Percentiles rank a stretch among this genome's conserved stretches.
Evolutionary conservation across 306 rosid species (phyloP).

Genomic region (Corylus americana): DNA sequence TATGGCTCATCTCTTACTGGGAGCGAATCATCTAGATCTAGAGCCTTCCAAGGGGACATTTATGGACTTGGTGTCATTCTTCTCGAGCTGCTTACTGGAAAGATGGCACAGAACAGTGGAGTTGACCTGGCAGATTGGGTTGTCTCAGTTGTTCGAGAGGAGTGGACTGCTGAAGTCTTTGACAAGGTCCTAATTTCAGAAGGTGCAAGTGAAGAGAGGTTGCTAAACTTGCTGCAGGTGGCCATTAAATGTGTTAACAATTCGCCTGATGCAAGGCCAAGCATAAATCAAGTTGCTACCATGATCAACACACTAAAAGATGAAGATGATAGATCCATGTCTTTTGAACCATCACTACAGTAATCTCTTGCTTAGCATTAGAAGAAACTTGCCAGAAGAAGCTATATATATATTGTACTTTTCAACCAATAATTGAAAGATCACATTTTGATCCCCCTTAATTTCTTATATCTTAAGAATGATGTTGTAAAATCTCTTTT

Average conservation of each 20-base stretch:
- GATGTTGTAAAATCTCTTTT: neutral
- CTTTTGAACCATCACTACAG: conserved; percentile 33
- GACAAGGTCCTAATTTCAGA: conserved; percentile 55
- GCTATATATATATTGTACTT: neutral
- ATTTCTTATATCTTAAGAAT: neutral
- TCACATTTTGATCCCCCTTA: too few species aligned
- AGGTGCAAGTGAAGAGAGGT: conserved; percentile 76
- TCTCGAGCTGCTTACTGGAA: conserved; percentile 84
- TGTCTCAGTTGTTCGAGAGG: conserved; percentile 71
- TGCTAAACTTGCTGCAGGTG: conserved; percentile 81
- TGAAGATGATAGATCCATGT: conserved; percentile 72
- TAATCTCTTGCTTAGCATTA: neutral
- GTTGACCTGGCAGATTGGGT: conserved; percentile 78
- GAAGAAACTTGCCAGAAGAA: neutral
- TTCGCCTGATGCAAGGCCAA: conserved; percentile 62
- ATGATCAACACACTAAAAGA: conserved; percentile 67
- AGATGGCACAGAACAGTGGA: conserved; percentile 58
- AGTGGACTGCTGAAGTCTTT: conserved; percentile 91
- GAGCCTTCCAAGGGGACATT: conserved; percentile 52
- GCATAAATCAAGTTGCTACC: conserved; percentile 64
- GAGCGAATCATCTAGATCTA: conserved; percentile 1
- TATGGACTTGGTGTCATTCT: conserved; percentile 76
- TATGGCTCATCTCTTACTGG: conserved; percentile 21
- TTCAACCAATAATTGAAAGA: conserved; percentile 6
- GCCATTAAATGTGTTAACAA: conserved; percentile 67